phyloP scores from a whole-genome alignment of 2,329 filamentous ascomycete species.

The Didymosphaeria variabile region DNA sequence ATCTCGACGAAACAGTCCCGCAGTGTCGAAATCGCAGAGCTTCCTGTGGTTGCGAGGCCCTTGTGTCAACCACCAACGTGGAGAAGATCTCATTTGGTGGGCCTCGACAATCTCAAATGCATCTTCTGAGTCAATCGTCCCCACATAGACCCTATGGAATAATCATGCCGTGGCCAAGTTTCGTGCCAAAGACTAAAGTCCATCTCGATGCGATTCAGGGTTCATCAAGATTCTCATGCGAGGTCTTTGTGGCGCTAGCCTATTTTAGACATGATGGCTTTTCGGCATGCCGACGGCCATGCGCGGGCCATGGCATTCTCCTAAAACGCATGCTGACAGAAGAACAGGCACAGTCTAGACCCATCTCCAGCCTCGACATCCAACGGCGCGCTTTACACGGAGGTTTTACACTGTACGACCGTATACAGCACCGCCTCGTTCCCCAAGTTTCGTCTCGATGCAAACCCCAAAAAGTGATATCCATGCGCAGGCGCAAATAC shows the following conservation, averaged over 20 bases:
- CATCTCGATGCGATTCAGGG: not conserved
- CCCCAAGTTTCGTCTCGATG: not conserved
- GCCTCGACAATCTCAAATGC: not conserved
- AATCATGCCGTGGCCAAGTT: not conserved
- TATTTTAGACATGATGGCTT: not conserved
- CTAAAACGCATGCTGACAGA: not conserved
- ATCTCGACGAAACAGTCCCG: not conserved
- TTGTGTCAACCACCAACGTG: not conserved
- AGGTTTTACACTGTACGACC: not conserved
- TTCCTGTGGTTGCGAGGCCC: not conserved
- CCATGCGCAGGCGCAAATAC: not conserved
- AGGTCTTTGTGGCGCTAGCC: not conserved
- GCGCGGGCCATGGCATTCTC: not conserved
- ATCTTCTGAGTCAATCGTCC: not conserved
- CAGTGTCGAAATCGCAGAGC: conserved; percentile 1
- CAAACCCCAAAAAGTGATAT: not conserved
- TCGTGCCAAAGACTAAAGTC: too few relatives aligned
- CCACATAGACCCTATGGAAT: not conserved
- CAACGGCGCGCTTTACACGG: not conserved
- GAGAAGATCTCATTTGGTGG: conserved; percentile 4
- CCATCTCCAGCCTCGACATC: not conserved
- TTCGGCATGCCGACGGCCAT: not conserved
- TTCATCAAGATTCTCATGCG: not conserved
- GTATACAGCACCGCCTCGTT: not conserved
- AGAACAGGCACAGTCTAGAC: not conserved